Conservation (phyloP, 78 protist species). For the Dictyostelium discoideum region dicty_2.7 NC_007090.3:1324001-1324500, state of each 20-base stretch:
- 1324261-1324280: conserved; percentile 26
- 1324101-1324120: neutral
- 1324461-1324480: neutral
- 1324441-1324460: neutral
- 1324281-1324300: neutral
- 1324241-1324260: conserved; percentile 68
- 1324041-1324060: neutral
- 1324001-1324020: neutral
- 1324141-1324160: neutral
- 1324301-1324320: neutral
- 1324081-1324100: neutral
- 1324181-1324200: conserved; percentile 71
- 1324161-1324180: conserved; percentile 22
- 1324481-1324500: conserved; percentile 38
- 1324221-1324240: conserved; percentile 23
- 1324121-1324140: conserved; percentile 12
- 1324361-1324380: neutral
- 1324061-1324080: conserved; percentile 63
- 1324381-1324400: conserved; percentile 10
- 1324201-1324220: conserved; percentile 35
- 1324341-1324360: neutral
- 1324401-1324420: conserved; percentile 41
- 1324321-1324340: neutral
- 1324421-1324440: conserved; percentile 19
- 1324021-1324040: neutral